Evolutionary conservation across 2,329 filamentous ascomycete species (phyloP).

Genomic region (Dryadomyces sulphureus): DNA sequence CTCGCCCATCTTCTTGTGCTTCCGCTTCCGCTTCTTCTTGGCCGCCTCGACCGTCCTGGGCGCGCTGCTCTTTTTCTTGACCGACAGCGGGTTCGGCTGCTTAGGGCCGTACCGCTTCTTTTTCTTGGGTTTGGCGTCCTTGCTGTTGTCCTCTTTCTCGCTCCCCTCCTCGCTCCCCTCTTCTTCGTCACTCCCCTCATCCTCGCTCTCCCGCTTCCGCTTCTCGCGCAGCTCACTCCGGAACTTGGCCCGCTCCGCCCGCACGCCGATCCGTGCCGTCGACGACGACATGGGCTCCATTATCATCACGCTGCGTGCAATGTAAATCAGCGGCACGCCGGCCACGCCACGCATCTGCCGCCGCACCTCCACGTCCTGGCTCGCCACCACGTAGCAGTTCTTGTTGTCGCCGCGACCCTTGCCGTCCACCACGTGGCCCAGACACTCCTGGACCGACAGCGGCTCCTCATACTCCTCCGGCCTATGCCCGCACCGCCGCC

Average conservation of each 20-base stretch:
- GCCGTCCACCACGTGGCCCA: slow-evolving; percentile 57
- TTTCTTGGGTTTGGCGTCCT: slow-evolving; percentile 16
- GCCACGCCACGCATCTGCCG: slow-evolving; percentile 48
- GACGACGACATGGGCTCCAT: slow-evolving; percentile 53
- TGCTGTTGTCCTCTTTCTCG: slow-evolving; percentile 25
- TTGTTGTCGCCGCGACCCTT: slow-evolving; percentile 60
- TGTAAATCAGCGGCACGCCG: slow-evolving; percentile 65
- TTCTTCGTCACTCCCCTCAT: slow-evolving; percentile 13
- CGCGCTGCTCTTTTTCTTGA: slow-evolving; percentile 20
- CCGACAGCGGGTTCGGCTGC: slow-evolving; percentile 19
- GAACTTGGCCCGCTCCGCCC: slow-evolving; percentile 63
- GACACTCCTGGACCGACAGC: slow-evolving; percentile 53
- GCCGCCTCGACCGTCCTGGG: slow-evolving; percentile 1
- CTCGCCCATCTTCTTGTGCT: slow-evolving; percentile 10
- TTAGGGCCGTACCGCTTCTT: slow-evolving; percentile 18
- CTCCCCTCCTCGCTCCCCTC: slow-evolving; percentile 11
- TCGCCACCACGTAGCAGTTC: slow-evolving; percentile 65
- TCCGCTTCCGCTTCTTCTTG: slow-evolving; percentile 14
- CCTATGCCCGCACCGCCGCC: slow-evolving; percentile 65
- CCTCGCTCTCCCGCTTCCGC: slow-evolving; percentile 29
- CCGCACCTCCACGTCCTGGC: slow-evolving; percentile 52
- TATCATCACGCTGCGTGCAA: slow-evolving; percentile 54
- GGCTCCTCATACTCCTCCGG: slow-evolving; percentile 57
- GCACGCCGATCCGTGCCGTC: slow-evolving; percentile 46
- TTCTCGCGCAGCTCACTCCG: slow-evolving; percentile 46